Conservation (phyloP, 2,329 filamentous ascomycete species). For the Cladophialophora exuberans region DNA sequence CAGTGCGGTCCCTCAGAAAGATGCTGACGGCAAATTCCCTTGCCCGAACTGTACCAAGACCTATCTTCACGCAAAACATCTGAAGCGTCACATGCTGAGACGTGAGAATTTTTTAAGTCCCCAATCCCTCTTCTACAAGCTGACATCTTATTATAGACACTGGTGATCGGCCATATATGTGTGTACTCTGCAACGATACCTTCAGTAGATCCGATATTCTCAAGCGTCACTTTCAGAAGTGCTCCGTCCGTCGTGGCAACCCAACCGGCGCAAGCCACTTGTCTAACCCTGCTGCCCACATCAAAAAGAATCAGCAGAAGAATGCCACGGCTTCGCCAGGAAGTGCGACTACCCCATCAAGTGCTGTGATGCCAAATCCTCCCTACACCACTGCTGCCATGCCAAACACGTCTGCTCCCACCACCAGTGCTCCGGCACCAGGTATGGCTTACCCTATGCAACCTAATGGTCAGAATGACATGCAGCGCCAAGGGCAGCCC, state of each 20-base stretch:
- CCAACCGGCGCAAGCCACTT: conserved; percentile 93
- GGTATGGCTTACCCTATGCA: conserved; percentile 32
- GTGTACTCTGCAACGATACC: conserved; percentile 94
- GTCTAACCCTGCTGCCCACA: conserved; percentile 86
- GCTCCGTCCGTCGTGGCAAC: conserved; percentile 93
- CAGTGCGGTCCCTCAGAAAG: conserved; percentile 86
- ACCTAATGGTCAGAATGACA: conserved; percentile 29
- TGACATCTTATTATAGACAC: conserved; percentile 69
- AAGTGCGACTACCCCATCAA: conserved; percentile 27
- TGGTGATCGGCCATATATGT: conserved; percentile 97
- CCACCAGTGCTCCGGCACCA: conserved; percentile 30
- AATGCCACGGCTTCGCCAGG: conserved; percentile 29
- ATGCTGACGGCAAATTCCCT: conserved; percentile 96
- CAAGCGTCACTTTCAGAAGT: conserved; percentile 99
- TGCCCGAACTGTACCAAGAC: conserved; percentile 98
- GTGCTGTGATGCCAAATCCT: conserved; percentile 29
- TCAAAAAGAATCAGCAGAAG: conserved; percentile 68
- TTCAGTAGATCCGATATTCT: conserved; percentile 98
- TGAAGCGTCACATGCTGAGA: conserved; percentile 93
- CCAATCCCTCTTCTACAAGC: conserved; percentile 29
- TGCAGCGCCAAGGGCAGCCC: conserved; percentile 31
- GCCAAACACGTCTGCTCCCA: conserved; percentile 31
- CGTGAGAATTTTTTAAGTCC: conserved; percentile 64
- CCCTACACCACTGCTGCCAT: conserved; percentile 32
- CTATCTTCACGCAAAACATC: conserved; percentile 93